Evolutionary conservation across 2,329 filamentous ascomycete genomes (phyloP).

Genomic region (Aspergillus ustus): DNA sequence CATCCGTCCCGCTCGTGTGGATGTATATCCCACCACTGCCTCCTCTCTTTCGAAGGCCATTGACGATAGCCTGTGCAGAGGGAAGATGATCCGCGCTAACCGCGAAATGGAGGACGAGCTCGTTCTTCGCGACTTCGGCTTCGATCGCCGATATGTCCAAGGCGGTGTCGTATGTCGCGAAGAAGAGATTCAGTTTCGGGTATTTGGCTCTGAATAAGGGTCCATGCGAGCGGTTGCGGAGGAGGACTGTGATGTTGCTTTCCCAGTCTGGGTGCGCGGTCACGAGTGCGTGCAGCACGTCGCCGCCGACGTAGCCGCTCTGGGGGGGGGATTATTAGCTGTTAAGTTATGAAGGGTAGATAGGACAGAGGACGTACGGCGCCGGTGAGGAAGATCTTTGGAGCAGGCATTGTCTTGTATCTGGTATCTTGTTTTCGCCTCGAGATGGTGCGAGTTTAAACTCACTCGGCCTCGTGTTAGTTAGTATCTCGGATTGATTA

Average conservation of each 20-base stretch:
- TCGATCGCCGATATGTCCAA: not conserved
- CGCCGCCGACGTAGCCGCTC: slow-evolving; percentile 1
- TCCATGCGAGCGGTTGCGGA: not conserved
- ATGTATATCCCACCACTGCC: not conserved
- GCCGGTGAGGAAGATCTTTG: slow-evolving; percentile 3
- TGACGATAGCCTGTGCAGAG: not conserved
- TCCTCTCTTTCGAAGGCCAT: not conserved
- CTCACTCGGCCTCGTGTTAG: too few species aligned
- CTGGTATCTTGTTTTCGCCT: not conserved
- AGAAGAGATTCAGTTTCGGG: not conserved
- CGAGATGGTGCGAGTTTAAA: too few species aligned
- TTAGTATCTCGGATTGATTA: not conserved
- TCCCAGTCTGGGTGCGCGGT: slow-evolving; percentile 4
- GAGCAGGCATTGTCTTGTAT: not conserved
- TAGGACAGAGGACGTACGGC: not conserved
- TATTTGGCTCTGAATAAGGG: not conserved
- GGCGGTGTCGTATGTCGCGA: not conserved
- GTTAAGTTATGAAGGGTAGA: not conserved
- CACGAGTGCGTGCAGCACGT: not conserved
- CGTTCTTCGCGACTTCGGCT: not conserved
- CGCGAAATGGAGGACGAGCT: not conserved
- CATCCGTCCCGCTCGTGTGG: slow-evolving; percentile 8
- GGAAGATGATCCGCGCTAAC: slow-evolving; percentile 1
- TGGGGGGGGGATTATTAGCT: not conserved
- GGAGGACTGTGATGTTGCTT: not conserved